Conservation (phyloP, 371 early-diverging fungal species). For the Funneliformis caledonium region DNA sequence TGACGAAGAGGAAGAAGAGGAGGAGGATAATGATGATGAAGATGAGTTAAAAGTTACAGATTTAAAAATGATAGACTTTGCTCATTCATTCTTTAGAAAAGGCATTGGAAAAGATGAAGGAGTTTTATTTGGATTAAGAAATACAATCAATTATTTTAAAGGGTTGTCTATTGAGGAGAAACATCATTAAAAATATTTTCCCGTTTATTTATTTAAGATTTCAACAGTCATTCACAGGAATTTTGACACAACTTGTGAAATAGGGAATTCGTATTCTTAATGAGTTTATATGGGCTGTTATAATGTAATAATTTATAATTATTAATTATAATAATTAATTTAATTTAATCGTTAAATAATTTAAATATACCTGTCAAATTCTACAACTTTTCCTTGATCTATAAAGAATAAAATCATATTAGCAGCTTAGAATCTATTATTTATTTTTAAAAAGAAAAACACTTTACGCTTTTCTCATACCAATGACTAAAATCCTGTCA, state of each 20-base stretch:
- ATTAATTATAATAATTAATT: neutral
- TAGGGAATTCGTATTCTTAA: slow-evolving; percentile 10
- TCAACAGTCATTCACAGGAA: slow-evolving; percentile 21
- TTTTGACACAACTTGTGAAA: slow-evolving; percentile 24
- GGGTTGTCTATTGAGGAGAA: neutral
- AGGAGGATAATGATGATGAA: slow-evolving; percentile 48
- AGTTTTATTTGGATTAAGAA: slow-evolving; percentile 56
- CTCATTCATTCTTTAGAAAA: slow-evolving; percentile 67
- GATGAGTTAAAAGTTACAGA: slow-evolving; percentile 53
- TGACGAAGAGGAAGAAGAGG: slow-evolving; percentile 46
- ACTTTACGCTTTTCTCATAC: slow-evolving; percentile 7
- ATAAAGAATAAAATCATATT: neutral
- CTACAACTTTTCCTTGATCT: slow-evolving; percentile 50
- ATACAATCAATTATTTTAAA: slow-evolving; percentile 35
- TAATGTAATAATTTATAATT: neutral
- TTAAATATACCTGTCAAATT: slow-evolving; percentile 43
- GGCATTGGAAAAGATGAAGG: slow-evolving; percentile 58
- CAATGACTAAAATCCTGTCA: slow-evolving; percentile 53
- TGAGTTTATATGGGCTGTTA: slow-evolving; percentile 12
- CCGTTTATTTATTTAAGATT: neutral
- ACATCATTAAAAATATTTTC: neutral
- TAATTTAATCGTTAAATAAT: neutral
- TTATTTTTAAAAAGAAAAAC: neutral
- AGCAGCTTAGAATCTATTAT: neutral
- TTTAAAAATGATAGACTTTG: slow-evolving; percentile 79